Conservation (phyloP, 345 rosid species). For the Syzygium aromaticum region DNA sequence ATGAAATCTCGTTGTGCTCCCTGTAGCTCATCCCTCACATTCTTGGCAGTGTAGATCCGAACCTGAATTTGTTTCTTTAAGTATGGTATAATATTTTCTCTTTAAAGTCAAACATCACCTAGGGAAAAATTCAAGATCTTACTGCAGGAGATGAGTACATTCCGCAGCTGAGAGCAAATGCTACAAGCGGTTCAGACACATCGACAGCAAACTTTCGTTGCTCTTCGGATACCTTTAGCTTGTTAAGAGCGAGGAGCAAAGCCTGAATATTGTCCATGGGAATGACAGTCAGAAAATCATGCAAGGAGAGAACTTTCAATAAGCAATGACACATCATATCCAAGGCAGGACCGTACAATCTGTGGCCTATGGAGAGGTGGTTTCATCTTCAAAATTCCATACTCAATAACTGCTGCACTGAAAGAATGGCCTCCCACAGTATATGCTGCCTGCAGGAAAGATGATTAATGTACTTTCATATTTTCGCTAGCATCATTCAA, state of each 20-base stretch:
- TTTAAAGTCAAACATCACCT: background rate
- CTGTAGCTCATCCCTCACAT: conserved; percentile 63
- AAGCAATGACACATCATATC: background rate
- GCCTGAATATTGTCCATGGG: conserved; percentile 34
- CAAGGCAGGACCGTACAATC: conserved; percentile 32
- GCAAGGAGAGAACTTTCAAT: background rate
- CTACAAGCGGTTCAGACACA: conserved; percentile 52
- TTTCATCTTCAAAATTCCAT: conserved; percentile 69
- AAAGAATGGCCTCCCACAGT: conserved; percentile 90
- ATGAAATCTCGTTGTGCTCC: conserved; percentile 78
- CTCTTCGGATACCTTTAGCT: conserved; percentile 69
- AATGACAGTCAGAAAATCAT: background rate
- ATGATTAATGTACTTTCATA: background rate
- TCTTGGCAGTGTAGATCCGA: conserved; percentile 56
- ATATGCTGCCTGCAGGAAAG: conserved; percentile 66
- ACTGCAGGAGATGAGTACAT: conserved; percentile 92
- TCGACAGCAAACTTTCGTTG: conserved; percentile 53
- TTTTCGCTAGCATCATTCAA: background rate
- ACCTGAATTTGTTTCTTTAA: conserved; percentile 33
- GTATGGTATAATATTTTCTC: background rate
- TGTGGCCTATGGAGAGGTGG: conserved; percentile 86
- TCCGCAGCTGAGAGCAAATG: conserved; percentile 84
- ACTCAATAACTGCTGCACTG: conserved; percentile 74
- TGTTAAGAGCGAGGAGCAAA: conserved; percentile 78
- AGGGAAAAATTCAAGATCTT: conserved; percentile 7